Conservation (phyloP, 345 rosid species). For the Fremontodendron californicum region DNA sequence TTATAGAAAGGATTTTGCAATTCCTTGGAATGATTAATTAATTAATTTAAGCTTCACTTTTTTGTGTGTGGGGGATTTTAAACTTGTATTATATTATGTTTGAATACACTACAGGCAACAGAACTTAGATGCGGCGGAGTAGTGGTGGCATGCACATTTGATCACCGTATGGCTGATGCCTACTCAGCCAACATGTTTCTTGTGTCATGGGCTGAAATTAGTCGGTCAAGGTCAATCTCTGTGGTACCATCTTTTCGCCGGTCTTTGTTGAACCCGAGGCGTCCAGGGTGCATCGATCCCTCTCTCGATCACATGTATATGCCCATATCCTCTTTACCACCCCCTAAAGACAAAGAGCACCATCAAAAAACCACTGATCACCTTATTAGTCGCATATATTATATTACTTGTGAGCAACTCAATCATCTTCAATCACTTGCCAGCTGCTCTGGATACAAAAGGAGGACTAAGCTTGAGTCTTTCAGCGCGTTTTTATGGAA, state of each 20-base stretch:
- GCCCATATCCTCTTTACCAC: constrained; percentile 32
- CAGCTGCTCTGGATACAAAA: constrained; percentile 24
- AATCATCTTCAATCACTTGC: constrained; percentile 34
- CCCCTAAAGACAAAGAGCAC: constrained; percentile 26
- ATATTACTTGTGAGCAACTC: constrained; percentile 27
- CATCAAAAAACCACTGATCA: background rate
- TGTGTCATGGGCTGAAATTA: constrained; percentile 57
- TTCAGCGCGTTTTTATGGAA: constrained; percentile 59
- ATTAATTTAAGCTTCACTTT: background rate
- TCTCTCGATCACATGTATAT: constrained; percentile 37
- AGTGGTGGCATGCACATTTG: too few species aligned
- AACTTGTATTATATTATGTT: background rate
- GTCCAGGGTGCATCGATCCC: constrained; percentile 24
- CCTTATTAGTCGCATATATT: constrained; percentile 47
- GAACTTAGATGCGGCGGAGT: constrained; percentile 47
- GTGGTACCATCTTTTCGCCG: constrained; percentile 41
- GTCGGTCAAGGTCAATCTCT: constrained; percentile 27
- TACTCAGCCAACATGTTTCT: too few species aligned
- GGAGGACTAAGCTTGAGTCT: constrained; percentile 49
- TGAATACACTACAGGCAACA: constrained; percentile 48
- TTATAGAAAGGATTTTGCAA: too few species aligned
- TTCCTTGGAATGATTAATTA: background rate
- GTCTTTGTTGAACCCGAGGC: constrained; percentile 47
- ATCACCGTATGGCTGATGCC: too few species aligned
- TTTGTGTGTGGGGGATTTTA: background rate